phyloP scores from a whole-genome alignment of 2,329 filamentous ascomycete species.

The Aspergillus niger region DNA sequence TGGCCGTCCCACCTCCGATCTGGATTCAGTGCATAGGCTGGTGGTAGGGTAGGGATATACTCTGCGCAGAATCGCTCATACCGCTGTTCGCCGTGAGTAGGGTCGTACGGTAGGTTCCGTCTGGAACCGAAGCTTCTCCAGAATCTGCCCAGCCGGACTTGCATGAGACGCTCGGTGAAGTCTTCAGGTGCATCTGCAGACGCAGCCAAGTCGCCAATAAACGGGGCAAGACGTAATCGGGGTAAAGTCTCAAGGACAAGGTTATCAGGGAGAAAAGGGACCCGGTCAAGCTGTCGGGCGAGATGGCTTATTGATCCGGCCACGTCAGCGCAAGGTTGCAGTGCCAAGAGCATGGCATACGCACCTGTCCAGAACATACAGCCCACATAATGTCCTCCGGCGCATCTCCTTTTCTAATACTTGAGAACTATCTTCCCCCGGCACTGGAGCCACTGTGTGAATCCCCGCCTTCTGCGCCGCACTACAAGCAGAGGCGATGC shows the following conservation, averaged over 20 bases:
- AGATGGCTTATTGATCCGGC: slow-evolving; percentile 1
- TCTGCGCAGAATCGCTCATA: slow-evolving; percentile 11
- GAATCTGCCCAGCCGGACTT: slow-evolving; percentile 8
- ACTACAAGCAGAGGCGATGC: background rate
- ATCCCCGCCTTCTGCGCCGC: slow-evolving; percentile 7
- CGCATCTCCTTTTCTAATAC: slow-evolving; percentile 9
- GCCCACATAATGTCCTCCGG: slow-evolving; percentile 9
- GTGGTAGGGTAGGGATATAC: slow-evolving; percentile 5
- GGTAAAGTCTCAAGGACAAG: background rate
- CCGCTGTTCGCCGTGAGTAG: slow-evolving; percentile 4
- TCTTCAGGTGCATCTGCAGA: background rate
- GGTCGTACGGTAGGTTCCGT: slow-evolving; percentile 1
- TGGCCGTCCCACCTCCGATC: slow-evolving; percentile 4
- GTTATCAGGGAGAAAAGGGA: slow-evolving; percentile 1
- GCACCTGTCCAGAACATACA: slow-evolving; percentile 11
- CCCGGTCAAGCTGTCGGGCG: slow-evolving; percentile 7
- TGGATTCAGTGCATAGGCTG: background rate
- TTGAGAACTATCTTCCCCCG: background rate
- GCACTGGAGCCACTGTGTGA: background rate
- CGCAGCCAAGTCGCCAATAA: background rate
- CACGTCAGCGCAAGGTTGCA: too few species aligned
- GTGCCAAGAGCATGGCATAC: too few species aligned
- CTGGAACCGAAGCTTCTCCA: background rate
- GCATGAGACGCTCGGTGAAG: slow-evolving; percentile 13
- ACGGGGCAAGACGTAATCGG: background rate